These are phyloP conservation scores for Nicotiana tabacum DNA, from an alignment of 257 asterid species.

Conservation along the genomic window DNA sequence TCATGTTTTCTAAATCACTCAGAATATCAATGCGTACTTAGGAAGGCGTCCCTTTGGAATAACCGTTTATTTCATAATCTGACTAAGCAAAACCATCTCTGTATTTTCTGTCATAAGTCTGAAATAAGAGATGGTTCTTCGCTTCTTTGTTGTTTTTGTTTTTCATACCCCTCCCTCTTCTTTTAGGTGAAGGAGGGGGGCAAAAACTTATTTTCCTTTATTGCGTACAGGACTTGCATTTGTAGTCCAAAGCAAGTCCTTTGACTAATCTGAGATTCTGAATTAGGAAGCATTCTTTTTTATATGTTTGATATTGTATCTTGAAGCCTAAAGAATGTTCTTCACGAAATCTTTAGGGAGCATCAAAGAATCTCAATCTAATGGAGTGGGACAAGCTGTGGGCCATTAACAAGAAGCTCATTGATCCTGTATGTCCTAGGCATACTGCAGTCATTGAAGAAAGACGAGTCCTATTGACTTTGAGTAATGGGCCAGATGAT, in stretches of 20 bases:
- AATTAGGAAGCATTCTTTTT: neutral
- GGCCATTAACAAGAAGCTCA: slow-evolving; percentile 90
- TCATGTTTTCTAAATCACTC: neutral
- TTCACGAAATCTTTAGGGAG: slow-evolving; percentile 53
- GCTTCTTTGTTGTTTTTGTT: neutral
- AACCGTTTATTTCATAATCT: neutral
- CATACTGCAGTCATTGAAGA: slow-evolving; percentile 82
- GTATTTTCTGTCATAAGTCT: neutral
- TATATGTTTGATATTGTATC: neutral
- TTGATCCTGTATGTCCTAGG: slow-evolving; percentile 95
- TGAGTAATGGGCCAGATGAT: slow-evolving; percentile 71
- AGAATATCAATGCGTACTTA: neutral
- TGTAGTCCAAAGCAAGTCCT: neutral
- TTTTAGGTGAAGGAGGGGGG: neutral
- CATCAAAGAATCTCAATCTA: slow-evolving; percentile 96
- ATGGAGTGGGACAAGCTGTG: slow-evolving; percentile 99
- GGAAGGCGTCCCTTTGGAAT: neutral
- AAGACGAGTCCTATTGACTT: slow-evolving; percentile 45
- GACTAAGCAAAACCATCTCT: neutral
- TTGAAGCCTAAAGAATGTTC: slow-evolving; percentile 10
- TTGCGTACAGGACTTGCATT: neutral
- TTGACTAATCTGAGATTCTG: neutral
- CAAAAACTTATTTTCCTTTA: neutral
- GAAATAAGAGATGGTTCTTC: neutral
- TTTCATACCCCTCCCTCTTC: neutral